Evolutionary conservation across 306 rosid genomes (phyloP).

Genomic region (Dicorynia guianensis): DNA sequence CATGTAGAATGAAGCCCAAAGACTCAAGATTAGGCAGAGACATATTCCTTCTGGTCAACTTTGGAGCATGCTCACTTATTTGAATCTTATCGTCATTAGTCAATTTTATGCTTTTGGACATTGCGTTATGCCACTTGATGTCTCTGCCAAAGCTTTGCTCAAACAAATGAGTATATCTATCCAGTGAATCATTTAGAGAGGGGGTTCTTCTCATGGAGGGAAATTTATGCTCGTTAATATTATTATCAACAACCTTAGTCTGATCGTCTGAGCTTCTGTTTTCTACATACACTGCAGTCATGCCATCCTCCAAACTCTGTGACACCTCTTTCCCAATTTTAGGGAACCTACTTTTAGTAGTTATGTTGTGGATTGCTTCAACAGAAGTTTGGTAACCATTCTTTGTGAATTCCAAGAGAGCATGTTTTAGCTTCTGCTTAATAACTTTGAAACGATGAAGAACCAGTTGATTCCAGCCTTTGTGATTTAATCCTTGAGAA

Average conservation of each 20-base stretch:
- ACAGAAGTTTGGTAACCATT: slow-evolving; percentile 46
- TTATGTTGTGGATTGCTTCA: slow-evolving; percentile 28
- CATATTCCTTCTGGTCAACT: slow-evolving; percentile 65
- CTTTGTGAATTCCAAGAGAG: slow-evolving; percentile 67
- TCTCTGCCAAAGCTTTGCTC: slow-evolving; percentile 58
- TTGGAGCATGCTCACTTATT: slow-evolving; percentile 47
- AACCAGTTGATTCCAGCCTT: slow-evolving; percentile 89
- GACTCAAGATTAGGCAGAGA: slow-evolving; percentile 79
- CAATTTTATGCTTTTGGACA: slow-evolving; percentile 70
- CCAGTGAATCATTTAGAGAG: slow-evolving; percentile 69
- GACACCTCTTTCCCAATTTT: slow-evolving; percentile 47
- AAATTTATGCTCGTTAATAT: slow-evolving; percentile 42
- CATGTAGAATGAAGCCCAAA: slow-evolving; percentile 65
- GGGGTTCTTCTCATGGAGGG: slow-evolving; percentile 56
- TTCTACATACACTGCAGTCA: slow-evolving; percentile 33
- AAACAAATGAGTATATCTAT: slow-evolving; percentile 73
- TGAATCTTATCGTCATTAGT: slow-evolving; percentile 59
- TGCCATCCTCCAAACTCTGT: slow-evolving; percentile 41
- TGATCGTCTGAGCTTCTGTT: slow-evolving; percentile 35
- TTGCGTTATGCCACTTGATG: slow-evolving; percentile 54
- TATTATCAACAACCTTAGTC: slow-evolving; percentile 44
- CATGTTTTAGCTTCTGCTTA: slow-evolving; percentile 75
- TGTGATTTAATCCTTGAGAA: slow-evolving; percentile 52
- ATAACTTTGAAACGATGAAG: slow-evolving; percentile 72
- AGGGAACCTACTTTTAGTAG: slow-evolving; percentile 37